These are phyloP conservation scores for Elsinoe ampelina DNA, from an alignment of 2,329 filamentous ascomycete genomes.

Conservation along the genomic window DNA sequence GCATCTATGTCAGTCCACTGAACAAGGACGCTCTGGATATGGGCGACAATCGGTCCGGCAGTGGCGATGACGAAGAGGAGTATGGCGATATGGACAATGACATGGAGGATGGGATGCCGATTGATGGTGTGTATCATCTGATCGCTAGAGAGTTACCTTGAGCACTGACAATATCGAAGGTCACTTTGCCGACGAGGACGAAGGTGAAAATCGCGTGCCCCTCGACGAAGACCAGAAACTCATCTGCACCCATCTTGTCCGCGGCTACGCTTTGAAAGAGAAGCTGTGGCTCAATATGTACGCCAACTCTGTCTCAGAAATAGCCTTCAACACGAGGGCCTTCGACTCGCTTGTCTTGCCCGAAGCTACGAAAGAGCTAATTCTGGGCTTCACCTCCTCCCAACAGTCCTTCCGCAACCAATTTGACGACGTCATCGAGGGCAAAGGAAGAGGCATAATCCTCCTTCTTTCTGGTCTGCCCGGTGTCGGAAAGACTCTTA, in stretches of 20 bases:
- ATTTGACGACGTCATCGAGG: slow-evolving; percentile 44
- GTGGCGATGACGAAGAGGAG: slow-evolving; percentile 18
- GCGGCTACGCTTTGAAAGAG: slow-evolving; percentile 32
- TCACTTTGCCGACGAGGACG: slow-evolving; percentile 22
- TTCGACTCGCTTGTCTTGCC: slow-evolving; percentile 43
- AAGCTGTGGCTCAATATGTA: slow-evolving; percentile 36
- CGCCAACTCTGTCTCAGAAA: slow-evolving; percentile 32
- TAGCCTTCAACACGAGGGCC: slow-evolving; percentile 37
- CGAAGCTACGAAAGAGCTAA: slow-evolving; percentile 37
- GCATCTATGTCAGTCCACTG: slow-evolving; percentile 30
- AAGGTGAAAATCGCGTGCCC: slow-evolving; percentile 18
- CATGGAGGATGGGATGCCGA: slow-evolving; percentile 24
- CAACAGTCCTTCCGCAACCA: slow-evolving; percentile 31
- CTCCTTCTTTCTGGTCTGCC: slow-evolving; percentile 43
- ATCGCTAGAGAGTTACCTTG: neutral
- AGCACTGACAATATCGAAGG: neutral
- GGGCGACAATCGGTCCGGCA: slow-evolving; percentile 12
- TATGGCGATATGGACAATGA: slow-evolving; percentile 17
- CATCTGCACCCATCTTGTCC: slow-evolving; percentile 24
- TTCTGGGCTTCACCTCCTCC: slow-evolving; percentile 38
- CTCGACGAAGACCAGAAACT: slow-evolving; percentile 28
- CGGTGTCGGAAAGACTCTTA: slow-evolving; percentile 47
- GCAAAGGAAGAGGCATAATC: slow-evolving; percentile 45
- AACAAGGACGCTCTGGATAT: slow-evolving; percentile 13
- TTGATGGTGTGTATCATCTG: slow-evolving; percentile 22